Evolutionary conservation across 2,329 filamentous ascomycete genomes (phyloP).

Genomic region (Ambrosiella xylebori): DNA sequence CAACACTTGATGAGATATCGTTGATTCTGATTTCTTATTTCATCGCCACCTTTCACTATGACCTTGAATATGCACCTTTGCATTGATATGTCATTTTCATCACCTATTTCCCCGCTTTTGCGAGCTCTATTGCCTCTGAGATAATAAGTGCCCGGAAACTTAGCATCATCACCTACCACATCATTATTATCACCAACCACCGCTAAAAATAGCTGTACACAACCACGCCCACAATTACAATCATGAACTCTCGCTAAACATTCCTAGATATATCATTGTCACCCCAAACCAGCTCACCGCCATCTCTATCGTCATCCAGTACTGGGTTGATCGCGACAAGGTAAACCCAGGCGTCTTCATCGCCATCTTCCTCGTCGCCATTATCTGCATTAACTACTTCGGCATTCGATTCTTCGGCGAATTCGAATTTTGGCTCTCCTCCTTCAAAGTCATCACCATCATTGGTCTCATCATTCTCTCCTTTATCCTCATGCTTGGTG

Average conservation of each 20-base stretch:
- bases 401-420: slow-evolving; percentile 53
- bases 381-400: slow-evolving; percentile 51
- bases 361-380: slow-evolving; percentile 46
- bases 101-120: too few relatives aligned
- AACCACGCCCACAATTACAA: too few relatives aligned
- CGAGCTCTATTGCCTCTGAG: neutral
- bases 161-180: neutral
- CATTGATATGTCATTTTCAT: too few relatives aligned
- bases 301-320: slow-evolving; percentile 60
- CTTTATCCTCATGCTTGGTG: slow-evolving; percentile 45
- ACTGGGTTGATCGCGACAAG: slow-evolving; percentile 47
- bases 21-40: too few relatives aligned
- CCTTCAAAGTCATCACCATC: slow-evolving; percentile 52
- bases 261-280: slow-evolving; percentile 65
- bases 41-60: too few relatives aligned
- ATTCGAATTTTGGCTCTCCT: slow-evolving; percentile 43
- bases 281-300: slow-evolving; percentile 76
- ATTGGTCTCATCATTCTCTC: slow-evolving; percentile 48
- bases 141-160: neutral
- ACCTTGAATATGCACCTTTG: too few relatives aligned
- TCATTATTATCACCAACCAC: neutral
- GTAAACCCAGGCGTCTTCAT: slow-evolving; percentile 72
- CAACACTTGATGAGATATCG: too few relatives aligned
- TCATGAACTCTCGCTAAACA: neutral
- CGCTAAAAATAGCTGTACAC: neutral